Conservation (phyloP, 306 rosid species). For the Prinsepia uniflora region DNA sequence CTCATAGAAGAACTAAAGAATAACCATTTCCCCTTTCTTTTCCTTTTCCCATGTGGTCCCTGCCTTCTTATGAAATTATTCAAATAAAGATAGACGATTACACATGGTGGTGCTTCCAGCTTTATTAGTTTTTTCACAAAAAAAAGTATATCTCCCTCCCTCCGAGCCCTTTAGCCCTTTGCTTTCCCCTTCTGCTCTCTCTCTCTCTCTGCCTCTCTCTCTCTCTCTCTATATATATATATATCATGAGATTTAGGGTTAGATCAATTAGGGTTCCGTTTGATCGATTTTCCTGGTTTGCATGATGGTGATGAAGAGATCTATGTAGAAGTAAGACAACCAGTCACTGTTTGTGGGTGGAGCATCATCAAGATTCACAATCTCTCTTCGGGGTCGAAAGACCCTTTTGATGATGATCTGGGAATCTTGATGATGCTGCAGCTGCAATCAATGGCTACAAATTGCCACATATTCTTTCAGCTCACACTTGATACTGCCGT, state of each 20-base stretch:
- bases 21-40: background rate
- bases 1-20: background rate
- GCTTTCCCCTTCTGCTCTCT: background rate
- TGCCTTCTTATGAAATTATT: constrained; percentile 5
- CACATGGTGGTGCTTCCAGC: background rate
- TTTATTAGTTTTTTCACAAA: background rate
- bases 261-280: constrained; percentile 18
- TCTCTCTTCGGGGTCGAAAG: background rate
- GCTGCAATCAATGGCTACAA: constrained; percentile 37
- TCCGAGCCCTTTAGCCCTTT: background rate
- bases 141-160: too few relatives aligned
- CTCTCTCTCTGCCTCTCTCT: background rate
- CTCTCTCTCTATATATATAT: constrained; percentile 12
- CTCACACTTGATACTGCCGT: background rate
- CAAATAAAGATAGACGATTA: background rate
- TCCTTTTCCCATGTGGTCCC: constrained; percentile 18
- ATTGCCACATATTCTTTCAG: too few relatives aligned
- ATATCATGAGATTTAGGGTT: constrained; percentile 43
- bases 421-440: constrained; percentile 97
- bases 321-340: background rate
- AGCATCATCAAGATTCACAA: constrained; percentile 97
- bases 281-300: constrained; percentile 4
- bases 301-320: constrained; percentile 13
- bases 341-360: constrained; percentile 72
- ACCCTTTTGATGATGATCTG: constrained; percentile 30